Conservation (phyloP, 768 basidiomycete species). For the Wakefieldia striispora region DNA sequence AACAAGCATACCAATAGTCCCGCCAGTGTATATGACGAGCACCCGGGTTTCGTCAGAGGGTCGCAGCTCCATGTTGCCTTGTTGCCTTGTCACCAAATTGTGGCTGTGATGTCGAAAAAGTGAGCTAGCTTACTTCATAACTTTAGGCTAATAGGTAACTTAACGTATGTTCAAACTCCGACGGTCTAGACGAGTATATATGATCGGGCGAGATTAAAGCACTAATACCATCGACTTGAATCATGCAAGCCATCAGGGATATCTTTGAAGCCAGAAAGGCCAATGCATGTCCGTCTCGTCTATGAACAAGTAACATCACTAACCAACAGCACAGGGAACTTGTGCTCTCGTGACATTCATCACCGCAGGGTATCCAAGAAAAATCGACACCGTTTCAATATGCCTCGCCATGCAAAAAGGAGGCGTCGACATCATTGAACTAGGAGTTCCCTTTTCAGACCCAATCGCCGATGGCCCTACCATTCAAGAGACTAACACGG, state of each 20-base stretch:
- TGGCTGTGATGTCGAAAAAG: too few species aligned
- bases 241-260: constrained; percentile 29
- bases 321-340: constrained; percentile 25
- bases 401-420: constrained; percentile 92
- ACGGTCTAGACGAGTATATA: neutral
- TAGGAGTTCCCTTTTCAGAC: constrained; percentile 80
- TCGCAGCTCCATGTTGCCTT: constrained; percentile 9
- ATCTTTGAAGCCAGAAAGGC: constrained; percentile 28
- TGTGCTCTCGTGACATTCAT: constrained; percentile 84
- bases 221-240: too few species aligned
- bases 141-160: too few species aligned
- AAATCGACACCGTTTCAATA: constrained; percentile 78
- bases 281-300: constrained; percentile 7
- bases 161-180: constrained; percentile 3
- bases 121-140: too few species aligned
- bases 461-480: constrained; percentile 94
- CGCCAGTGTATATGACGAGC: constrained; percentile 87
- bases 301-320: neutral
- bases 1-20: constrained; percentile 87
- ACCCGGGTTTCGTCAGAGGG: constrained; percentile 71
- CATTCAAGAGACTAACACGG: constrained; percentile 94
- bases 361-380: constrained; percentile 88
- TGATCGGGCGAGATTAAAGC: too few species aligned
- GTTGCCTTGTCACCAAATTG: too few species aligned
- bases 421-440: constrained; percentile 91